Evolutionary conservation across 345 rosid species (phyloP), one percentile per base, ranked within the genome.

Genomic region (Camelina hispida): DNA sequence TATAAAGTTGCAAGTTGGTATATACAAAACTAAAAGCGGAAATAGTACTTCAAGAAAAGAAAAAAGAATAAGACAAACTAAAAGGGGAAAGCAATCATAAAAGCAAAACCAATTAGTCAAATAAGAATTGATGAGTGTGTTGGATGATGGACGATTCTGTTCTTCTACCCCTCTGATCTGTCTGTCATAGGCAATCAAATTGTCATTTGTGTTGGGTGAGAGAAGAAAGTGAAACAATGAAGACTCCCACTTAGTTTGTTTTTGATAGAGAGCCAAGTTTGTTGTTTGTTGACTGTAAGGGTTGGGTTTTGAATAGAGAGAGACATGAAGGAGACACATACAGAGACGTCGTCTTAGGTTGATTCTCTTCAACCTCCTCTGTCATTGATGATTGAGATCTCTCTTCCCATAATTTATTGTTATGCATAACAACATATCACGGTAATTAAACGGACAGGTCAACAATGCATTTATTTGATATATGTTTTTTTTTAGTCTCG

Each of bases 1-100:
- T 53, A n/a, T 40, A 68, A 68, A 68, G 64, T 17, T 11, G 50
- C 64, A 69, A 70, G 57, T 70, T 70, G 74, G 66, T 34, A 32
- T 7, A 56, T 57, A 57, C 30, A 28, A 28, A 28, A 28, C 13
- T 4, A 55, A 69, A 68, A 55, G 54, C 6, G 28, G 62, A 53
- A 28, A 28, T 28, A 28, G 30, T 28, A 28, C 4, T 3, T 25
- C 28, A 25, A 25, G 28, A 25, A 25, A 25, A 25, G 28, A 25
- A 25, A 25, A 54, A 68, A 43, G 5, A 14, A 5, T 14, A 15
- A 44, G 13, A 13, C 15, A 44, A 44, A 44, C n/a, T 4, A 56
- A 69, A 69, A 69, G 55, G 2, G 30, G 64, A 42, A 69, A 69
- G 14, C 37, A 42, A 56, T 69, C 32, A 43, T 43, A 42, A 68